Base-by-base conservation (phyloP, 1,284 basidiomycete genomes). In the Tylopilus orsonianus region DNA sequence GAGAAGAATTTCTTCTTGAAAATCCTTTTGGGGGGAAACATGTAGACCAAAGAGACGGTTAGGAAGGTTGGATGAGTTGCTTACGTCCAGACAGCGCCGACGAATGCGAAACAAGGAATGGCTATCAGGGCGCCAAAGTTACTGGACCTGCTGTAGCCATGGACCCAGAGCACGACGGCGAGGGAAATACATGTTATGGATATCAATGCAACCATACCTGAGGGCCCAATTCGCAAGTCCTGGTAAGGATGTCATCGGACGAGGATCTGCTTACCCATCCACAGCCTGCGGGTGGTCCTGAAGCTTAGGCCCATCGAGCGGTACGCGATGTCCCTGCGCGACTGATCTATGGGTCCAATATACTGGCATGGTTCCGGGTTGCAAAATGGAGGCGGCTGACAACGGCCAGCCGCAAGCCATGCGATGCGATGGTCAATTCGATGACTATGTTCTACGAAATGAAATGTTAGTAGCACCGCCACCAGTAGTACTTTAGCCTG, bases 101-200 rank as follows among this genome's bases (percentile, higher is more conserved):
- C 39, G 24, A 65, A 53, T 10, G 63, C 46, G 14, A 66, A 58
- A 38, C 50, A 41, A 32, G 67, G 60, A 30, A 69, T 67, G 18
- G 53, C 56, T 36, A 65, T 40, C n/a, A 65, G 40, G 5, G 66
- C 65, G 45, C 65, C 64, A 41, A 69, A 61, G 43, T 60, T 67
- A 23, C 48, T 64, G 36, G 53, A 44, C 40, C 52, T 64, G 50
- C 52, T 49, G 46, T 65, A 65, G 24, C 62, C 67, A n/a, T 60
- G 50, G 16, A 44, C 16, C 64, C 66, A 64, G 48, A 65, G 66
- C 10, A 60, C 46, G 48, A 62, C 32, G 19, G 67, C 59, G n/a
- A 69, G 60, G 20, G 37, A 44, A 45, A 68, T 53, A 39, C 50
- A 64, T 19, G 29, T 13, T 18, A 68, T 45, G 37, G 66, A 65